Base-by-base conservation (phyloP, 345 rosid genomes). In the Ailanthus altissimus region DNA sequence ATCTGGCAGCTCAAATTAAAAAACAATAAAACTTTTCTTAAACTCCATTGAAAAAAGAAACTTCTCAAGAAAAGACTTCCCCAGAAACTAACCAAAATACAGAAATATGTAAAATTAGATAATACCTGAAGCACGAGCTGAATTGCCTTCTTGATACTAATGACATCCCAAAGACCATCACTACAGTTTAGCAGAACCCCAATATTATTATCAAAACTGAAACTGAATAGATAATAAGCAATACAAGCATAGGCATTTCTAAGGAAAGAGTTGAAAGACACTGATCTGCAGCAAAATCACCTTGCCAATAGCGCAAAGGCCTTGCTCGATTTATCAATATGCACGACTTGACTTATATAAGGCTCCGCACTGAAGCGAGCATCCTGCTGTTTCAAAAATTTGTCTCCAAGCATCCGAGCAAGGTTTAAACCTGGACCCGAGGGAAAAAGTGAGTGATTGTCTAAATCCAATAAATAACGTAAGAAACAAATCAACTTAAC, bases 391-490 rank as follows among this genome's bases (percentile, higher is more conserved):
- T 97, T 97, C 77, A 90, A 82, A 84, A 90, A 97, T 72, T 97
- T 97, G 86, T 92, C 99, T 75, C 99, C 99, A 70, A 97, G 98
- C 97, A 94, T 90, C 75, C 97, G 89, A 59, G 97, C 91, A 71
- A 97, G 97, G 83, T 91, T 94, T 85, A 97, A 76, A 57, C 99
- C 99, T 97, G 85, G 74, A 43, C 25, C 26, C 72, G 47, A 4
- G 36, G n/a, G 7, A 26, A 45, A 62, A 11, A 70, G 53, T 11
- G 20, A 57, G 61, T 23, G 23, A 32, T 51, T 59, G 26, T 40
- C 53, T 64, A 65, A 12, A 40, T 51, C 50, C 53, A 53, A 11
- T 47, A n/a, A 47, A 10, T 25, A 15, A 75, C 3, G n/a, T 5
- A 62, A 51, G 5, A 16, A 56, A 65, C 40, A 42, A 53, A 66